These are phyloP conservation scores for Termitomyces sp. DNA, from an alignment of 768 basidiomycete species.

Conservation along the genomic window DNA sequence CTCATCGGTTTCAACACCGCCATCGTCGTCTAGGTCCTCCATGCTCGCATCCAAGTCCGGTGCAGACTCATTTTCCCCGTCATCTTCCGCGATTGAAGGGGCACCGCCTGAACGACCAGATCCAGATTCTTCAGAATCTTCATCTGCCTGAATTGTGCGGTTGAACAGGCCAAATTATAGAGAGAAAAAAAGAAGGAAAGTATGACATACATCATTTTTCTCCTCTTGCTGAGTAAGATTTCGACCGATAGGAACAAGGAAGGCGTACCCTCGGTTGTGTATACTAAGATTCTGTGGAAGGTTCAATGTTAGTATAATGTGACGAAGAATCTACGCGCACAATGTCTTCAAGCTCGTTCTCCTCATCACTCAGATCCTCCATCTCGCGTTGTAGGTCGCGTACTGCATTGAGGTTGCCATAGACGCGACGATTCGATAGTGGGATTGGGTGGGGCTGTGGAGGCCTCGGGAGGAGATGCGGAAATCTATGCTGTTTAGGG, in stretches of 20 bases:
- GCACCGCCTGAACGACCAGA: slow-evolving; percentile 36
- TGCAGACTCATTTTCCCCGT: slow-evolving; percentile 42
- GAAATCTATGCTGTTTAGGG: slow-evolving; percentile 56
- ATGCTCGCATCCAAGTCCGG: slow-evolving; percentile 61
- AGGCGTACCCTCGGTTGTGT: slow-evolving; percentile 59
- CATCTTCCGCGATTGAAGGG: slow-evolving; percentile 39
- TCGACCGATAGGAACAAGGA: slow-evolving; percentile 69
- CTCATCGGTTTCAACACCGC: slow-evolving; percentile 38
- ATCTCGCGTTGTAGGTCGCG: slow-evolving; percentile 73
- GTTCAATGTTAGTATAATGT: slow-evolving; percentile 5
- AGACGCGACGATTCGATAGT: slow-evolving; percentile 41
- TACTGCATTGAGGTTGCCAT: slow-evolving; percentile 52
- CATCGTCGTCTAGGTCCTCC: slow-evolving; percentile 47
- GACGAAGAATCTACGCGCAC: slow-evolving; percentile 30
- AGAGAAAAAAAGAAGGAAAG: background rate
- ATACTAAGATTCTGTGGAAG: slow-evolving; percentile 46
- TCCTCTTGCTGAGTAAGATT: slow-evolving; percentile 73
- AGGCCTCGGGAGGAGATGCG: slow-evolving; percentile 57
- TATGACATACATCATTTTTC: slow-evolving; percentile 68
- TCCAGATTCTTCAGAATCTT: slow-evolving; percentile 42
- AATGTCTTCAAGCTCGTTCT: slow-evolving; percentile 72
- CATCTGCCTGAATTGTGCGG: slow-evolving; percentile 31
- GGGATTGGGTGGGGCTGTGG: slow-evolving; percentile 65
- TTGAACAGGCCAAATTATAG: background rate
- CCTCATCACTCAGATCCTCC: slow-evolving; percentile 82